Evolutionary conservation across 2,329 filamentous ascomycete species (phyloP).

Genomic region (Cryphonectria radicalis): DNA sequence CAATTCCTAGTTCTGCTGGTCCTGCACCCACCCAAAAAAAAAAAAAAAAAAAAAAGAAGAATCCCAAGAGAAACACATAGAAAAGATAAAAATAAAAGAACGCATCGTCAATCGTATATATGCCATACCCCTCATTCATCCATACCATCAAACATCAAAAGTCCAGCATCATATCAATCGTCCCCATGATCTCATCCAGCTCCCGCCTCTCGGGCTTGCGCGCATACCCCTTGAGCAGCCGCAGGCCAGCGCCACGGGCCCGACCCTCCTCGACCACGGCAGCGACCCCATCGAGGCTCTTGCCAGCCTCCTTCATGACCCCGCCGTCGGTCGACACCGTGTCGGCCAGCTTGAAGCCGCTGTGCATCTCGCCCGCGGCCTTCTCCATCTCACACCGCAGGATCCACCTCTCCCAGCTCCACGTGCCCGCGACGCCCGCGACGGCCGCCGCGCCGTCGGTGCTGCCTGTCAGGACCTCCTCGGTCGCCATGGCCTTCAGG

Average conservation of each 20-base stretch:
- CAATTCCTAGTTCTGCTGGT: background rate
- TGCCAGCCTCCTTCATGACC: constrained; percentile 59
- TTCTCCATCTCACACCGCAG: constrained; percentile 85
- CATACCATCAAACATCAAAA: constrained; percentile 16
- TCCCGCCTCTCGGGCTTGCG: constrained; percentile 55
- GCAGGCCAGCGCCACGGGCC: constrained; percentile 60
- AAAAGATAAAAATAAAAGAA: background rate
- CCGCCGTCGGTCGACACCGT: constrained; percentile 52
- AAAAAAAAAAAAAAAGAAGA: background rate
- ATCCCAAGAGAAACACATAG: background rate
- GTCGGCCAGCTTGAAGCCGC: constrained; percentile 50
- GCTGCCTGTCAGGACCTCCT: constrained; percentile 70
- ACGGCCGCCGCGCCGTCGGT: constrained; percentile 75
- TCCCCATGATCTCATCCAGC: constrained; percentile 27
- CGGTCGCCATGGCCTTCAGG: constrained; percentile 65
- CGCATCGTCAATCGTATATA: constrained; percentile 1
- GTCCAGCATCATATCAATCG: constrained; percentile 23
- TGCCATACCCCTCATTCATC: background rate
- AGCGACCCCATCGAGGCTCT: constrained; percentile 63
- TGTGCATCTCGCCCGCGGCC: constrained; percentile 64
- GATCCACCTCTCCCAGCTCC: constrained; percentile 97
- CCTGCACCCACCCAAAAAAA: background rate
- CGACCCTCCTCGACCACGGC: constrained; percentile 68
- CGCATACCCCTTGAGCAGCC: constrained; percentile 66
- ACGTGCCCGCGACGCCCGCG: constrained; percentile 81